Evolutionary conservation across 2,329 filamentous ascomycete genomes (phyloP).

Genomic region (Aaosphaeria pasadenensis): DNA sequence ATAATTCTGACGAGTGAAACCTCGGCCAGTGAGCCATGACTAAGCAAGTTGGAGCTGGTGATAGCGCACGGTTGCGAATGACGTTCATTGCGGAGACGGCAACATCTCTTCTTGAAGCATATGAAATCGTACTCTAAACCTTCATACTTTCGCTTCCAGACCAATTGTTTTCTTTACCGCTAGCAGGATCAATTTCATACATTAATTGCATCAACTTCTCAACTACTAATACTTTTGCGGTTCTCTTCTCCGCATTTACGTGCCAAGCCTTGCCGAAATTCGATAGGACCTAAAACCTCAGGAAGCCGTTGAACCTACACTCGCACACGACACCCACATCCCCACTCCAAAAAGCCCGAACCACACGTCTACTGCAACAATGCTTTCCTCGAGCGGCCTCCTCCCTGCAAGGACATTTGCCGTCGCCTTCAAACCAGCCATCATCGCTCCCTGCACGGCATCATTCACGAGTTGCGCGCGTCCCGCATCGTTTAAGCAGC

Average conservation of each 20-base stretch:
- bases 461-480: conserved; percentile 28
- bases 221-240: too few species aligned
- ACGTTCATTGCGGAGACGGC: not conserved
- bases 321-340: not conserved
- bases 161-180: too few species aligned
- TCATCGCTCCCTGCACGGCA: conserved; percentile 17
- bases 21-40: not conserved
- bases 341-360: not conserved
- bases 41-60: not conserved
- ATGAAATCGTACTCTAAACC: too few species aligned
- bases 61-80: conserved; percentile 1
- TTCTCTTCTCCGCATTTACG: not conserved
- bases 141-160: too few species aligned
- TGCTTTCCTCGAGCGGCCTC: conserved; percentile 30
- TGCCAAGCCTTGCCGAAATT: not conserved
- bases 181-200: too few species aligned
- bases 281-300: not conserved
- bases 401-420: conserved; percentile 29
- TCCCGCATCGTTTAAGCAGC: conserved; percentile 13
- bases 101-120: not conserved
- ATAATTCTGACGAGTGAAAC: too few species aligned
- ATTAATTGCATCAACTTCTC: too few species aligned
- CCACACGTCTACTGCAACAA: conserved; percentile 4
- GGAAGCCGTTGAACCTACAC: not conserved
- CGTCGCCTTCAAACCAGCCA: conserved; percentile 23